Percentiles rank a stretch among this genome's conserved stretches.
Conservation (phyloP, 2,329 filamentous ascomycete genomes). For the Fusarium denticulatum region DNA sequence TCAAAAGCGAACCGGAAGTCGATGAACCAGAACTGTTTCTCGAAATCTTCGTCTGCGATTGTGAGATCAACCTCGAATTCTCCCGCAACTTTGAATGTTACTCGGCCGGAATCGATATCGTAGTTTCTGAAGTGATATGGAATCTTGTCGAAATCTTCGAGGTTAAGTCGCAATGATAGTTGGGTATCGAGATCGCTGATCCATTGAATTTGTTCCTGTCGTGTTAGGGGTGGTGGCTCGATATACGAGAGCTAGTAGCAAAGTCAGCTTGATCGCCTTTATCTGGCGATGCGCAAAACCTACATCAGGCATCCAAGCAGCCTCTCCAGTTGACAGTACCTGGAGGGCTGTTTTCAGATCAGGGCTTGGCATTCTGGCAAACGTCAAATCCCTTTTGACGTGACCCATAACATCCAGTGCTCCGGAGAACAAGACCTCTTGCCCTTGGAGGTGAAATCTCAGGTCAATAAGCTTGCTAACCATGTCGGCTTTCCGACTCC, state of each 20-base stretch:
- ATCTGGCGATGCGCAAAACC: conserved; percentile 44
- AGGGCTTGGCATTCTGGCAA: conserved; percentile 84
- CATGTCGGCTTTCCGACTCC: conserved; percentile 81
- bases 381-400: conserved; percentile 76
- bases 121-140: conserved; percentile 83
- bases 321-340: conserved; percentile 80
- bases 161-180: conserved; percentile 82
- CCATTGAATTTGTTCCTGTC: conserved; percentile 77
- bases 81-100: conserved; percentile 82
- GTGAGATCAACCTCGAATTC: conserved; percentile 96
- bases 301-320: conserved; percentile 82
- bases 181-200: conserved; percentile 85
- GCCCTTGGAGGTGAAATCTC: conserved; percentile 75
- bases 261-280: conserved; percentile 47
- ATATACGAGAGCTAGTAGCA: conserved; percentile 75
- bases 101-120: conserved; percentile 83
- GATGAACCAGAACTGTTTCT: conserved; percentile 91
- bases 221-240: conserved; percentile 74
- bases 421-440: conserved; percentile 68
- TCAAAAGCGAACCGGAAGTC: conserved; percentile 87
- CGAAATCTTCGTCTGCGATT: conserved; percentile 84
- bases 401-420: conserved; percentile 72
- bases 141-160: conserved; percentile 81
- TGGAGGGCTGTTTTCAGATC: conserved; percentile 91
- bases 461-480: conserved; percentile 92